Evolutionary conservation across 192 early-diverging fungal species (phyloP).

Genomic region (Coemansia interrupta): DNA sequence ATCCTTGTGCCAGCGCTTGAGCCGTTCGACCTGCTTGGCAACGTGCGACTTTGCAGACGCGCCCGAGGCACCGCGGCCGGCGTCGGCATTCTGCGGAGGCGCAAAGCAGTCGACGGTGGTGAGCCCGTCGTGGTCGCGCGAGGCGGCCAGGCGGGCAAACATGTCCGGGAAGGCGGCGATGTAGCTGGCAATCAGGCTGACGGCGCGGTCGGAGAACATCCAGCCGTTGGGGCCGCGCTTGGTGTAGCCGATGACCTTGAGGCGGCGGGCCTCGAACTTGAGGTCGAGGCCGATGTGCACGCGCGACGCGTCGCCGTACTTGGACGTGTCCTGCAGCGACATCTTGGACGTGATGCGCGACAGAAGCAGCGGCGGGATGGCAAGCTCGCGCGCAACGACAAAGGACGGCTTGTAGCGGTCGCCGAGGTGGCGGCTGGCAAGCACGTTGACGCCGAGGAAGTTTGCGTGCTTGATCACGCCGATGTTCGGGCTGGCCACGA

Average conservation of each 20-base stretch:
- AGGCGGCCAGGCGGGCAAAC: constrained; percentile 40
- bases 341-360: constrained; percentile 85
- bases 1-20: constrained; percentile 52
- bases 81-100: constrained; percentile 2
- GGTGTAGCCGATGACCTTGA: constrained; percentile 87
- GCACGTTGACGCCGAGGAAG: constrained; percentile 33
- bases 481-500: constrained; percentile 17
- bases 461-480: constrained; percentile 24
- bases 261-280: constrained; percentile 83
- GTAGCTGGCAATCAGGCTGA: constrained; percentile 71
- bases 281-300: constrained; percentile 82
- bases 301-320: constrained; percentile 54
- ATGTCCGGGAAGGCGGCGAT: constrained; percentile 62
- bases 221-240: constrained; percentile 72
- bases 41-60: constrained; percentile 28
- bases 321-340: constrained; percentile 54
- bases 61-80: constrained; percentile 1
- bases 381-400: constrained; percentile 64
- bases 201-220: constrained; percentile 81
- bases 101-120: constrained; percentile 34
- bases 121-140: constrained; percentile 6
- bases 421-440: constrained; percentile 11
- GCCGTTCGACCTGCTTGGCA: constrained; percentile 32
- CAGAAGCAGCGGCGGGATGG: constrained; percentile 63
- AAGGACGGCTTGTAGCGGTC: constrained; percentile 63